Evolutionary conservation across 2,329 filamentous ascomycete genomes (phyloP).

Genomic region (Aspergillus novofumigatus): DNA sequence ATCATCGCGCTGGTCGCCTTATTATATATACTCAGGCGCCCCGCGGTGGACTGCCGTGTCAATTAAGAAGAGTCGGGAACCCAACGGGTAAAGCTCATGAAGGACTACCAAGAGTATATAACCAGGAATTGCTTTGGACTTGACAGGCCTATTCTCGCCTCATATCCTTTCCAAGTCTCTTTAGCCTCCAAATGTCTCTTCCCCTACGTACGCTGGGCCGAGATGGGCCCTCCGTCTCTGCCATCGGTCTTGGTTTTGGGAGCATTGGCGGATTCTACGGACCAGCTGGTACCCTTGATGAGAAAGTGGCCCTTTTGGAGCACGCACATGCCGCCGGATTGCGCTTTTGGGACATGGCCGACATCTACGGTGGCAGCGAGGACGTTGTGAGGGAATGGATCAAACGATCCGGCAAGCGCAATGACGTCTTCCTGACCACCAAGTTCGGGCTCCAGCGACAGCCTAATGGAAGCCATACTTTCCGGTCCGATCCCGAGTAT

Average conservation of each 20-base stretch:
- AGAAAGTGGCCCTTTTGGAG: slow-evolving; percentile 22
- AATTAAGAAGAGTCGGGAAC: not conserved
- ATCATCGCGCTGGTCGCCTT: too few species aligned
- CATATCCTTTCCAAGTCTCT: not conserved
- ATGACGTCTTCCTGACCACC: slow-evolving; percentile 40
- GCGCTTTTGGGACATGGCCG: slow-evolving; percentile 32
- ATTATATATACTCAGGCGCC: too few species aligned
- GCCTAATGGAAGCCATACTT: slow-evolving; percentile 12
- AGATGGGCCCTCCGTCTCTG: slow-evolving; percentile 17
- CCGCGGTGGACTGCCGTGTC: too few species aligned
- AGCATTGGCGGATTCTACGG: slow-evolving; percentile 20
- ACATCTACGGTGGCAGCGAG: slow-evolving; percentile 29
- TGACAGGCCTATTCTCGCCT: not conserved
- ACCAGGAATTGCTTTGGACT: not conserved
- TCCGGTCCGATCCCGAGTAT: slow-evolving; percentile 37
- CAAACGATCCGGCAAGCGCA: slow-evolving; percentile 33
- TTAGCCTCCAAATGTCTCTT: not conserved
- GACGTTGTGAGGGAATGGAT: slow-evolving; percentile 38
- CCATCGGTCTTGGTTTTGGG: slow-evolving; percentile 24
- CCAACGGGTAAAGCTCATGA: not conserved
- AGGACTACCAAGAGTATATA: not conserved
- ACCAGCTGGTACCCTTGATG: slow-evolving; percentile 9
- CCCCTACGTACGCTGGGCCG: slow-evolving; percentile 13
- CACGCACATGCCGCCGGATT: slow-evolving; percentile 28
- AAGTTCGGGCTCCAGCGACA: slow-evolving; percentile 32